These are phyloP conservation scores for Dioscorea zingiberensis DNA, from an alignment of 106 monocot species.

Conservation along the genomic window DNA sequence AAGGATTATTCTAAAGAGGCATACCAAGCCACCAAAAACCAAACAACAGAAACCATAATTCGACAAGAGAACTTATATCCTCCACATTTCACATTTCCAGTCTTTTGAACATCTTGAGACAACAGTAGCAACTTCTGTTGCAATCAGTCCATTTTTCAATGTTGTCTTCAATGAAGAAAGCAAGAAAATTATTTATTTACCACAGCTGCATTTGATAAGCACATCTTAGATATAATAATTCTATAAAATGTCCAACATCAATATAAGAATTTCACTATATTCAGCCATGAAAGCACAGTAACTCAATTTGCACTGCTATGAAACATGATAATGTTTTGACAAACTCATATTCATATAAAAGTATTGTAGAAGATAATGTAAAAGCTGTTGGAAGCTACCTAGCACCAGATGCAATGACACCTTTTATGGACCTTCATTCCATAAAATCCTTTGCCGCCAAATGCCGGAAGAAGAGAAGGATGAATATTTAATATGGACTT, in stretches of 20 bases:
- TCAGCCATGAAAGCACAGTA: not conserved
- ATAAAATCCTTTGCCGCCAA: conserved; percentile 96
- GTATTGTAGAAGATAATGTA: not conserved
- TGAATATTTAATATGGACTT: conserved; percentile 89
- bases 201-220: not conserved
- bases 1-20: no score
- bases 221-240: not conserved
- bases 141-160: no score
- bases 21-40: no score
- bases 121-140: no score
- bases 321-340: not conserved
- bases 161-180: no score
- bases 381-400: conserved; percentile 37
- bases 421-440: conserved; percentile 86
- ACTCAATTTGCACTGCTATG: not conserved
- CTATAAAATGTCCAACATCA: no score
- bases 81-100: no score
- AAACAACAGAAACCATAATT: no score
- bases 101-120: no score
- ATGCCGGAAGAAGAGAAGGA: conserved; percentile 97
- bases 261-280: not conserved
- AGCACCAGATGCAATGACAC: conserved; percentile 94
- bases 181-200: no score
- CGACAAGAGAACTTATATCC: no score
- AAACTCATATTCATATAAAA: not conserved